Evolutionary conservation across 768 basidiomycete species (phyloP).

Genomic region (Hericium rajendrae): DNA sequence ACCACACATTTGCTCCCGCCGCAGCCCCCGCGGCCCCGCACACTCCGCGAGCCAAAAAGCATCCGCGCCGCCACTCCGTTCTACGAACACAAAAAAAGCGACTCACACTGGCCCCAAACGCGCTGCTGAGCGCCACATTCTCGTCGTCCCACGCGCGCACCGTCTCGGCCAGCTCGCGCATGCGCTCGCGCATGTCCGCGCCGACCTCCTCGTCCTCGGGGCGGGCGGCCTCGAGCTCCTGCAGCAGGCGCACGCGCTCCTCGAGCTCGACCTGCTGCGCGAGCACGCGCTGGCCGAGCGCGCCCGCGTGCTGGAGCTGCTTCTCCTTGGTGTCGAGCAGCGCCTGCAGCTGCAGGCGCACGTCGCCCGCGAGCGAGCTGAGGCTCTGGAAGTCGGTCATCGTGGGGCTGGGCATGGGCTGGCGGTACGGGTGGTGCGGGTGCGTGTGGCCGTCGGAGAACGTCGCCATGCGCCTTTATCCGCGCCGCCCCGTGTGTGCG

Average conservation of each 20-base stretch:
- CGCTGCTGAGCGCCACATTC: slow-evolving; percentile 65
- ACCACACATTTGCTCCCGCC: no score
- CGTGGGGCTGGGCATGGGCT: slow-evolving; percentile 8
- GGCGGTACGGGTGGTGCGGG: background rate
- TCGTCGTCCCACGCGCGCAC: slow-evolving; percentile 70
- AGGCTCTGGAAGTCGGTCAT: slow-evolving; percentile 9
- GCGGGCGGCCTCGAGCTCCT: slow-evolving; percentile 59
- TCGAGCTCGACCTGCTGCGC: slow-evolving; percentile 91
- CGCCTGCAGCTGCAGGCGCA: slow-evolving; percentile 32
- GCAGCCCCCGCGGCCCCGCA: no score
- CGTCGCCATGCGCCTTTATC: slow-evolving; percentile 20
- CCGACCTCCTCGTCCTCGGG: slow-evolving; percentile 56
- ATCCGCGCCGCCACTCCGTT: no score
- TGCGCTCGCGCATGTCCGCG: slow-evolving; percentile 57
- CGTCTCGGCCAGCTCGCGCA: slow-evolving; percentile 68
- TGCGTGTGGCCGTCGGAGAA: slow-evolving; percentile 21
- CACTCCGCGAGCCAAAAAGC: no score
- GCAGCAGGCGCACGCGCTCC: slow-evolving; percentile 74
- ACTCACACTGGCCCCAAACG: slow-evolving; percentile 59
- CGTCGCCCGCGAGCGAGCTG: slow-evolving; percentile 17
- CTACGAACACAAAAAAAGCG: background rate
- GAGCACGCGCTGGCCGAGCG: slow-evolving; percentile 88
- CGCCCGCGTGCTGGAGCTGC: slow-evolving; percentile 86
- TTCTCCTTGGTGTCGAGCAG: slow-evolving; percentile 87
- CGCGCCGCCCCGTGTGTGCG: background rate